Evolutionary conservation across 768 basidiomycete genomes (phyloP).

Genomic region (Panaeolus papilionaceus): DNA sequence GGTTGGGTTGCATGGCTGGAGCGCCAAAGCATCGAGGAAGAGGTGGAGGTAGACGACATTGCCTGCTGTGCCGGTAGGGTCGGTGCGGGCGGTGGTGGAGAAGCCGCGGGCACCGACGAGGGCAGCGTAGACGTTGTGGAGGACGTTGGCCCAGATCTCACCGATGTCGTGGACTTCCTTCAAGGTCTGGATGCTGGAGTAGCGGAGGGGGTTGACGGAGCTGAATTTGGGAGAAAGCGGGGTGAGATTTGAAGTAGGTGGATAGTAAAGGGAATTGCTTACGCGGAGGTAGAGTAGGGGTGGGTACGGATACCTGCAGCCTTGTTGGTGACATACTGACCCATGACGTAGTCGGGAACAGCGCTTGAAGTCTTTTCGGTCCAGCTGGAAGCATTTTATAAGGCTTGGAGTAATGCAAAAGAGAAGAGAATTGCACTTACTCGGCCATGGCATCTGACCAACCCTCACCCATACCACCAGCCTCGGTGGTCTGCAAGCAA

Average conservation of each 20-base stretch:
- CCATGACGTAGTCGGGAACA: slow-evolving; percentile 47
- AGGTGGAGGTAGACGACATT: slow-evolving; percentile 55
- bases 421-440: slow-evolving; percentile 28
- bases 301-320: slow-evolving; percentile 58
- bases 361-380: slow-evolving; percentile 45
- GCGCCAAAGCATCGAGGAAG: slow-evolving; percentile 50
- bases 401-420: background rate
- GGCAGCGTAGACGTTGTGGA: slow-evolving; percentile 47
- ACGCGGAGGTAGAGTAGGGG: slow-evolving; percentile 57
- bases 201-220: slow-evolving; percentile 45
- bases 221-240: background rate
- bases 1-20: slow-evolving; percentile 55
- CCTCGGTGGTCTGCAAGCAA: slow-evolving; percentile 67
- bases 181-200: slow-evolving; percentile 42
- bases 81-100: slow-evolving; percentile 41
- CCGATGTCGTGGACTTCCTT: slow-evolving; percentile 58
- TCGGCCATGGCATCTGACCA: slow-evolving; percentile 64
- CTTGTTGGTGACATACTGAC: slow-evolving; percentile 59
- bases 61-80: slow-evolving; percentile 45
- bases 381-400: slow-evolving; percentile 36
- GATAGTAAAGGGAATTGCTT: slow-evolving; percentile 25
- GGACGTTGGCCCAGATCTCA: slow-evolving; percentile 55
- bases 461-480: slow-evolving; percentile 72
- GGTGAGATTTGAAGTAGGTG: background rate
- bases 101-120: slow-evolving; percentile 41